Evolutionary conservation across 768 basidiomycete species (phyloP).

Genomic region (Cystofilobasidium macerans): DNA sequence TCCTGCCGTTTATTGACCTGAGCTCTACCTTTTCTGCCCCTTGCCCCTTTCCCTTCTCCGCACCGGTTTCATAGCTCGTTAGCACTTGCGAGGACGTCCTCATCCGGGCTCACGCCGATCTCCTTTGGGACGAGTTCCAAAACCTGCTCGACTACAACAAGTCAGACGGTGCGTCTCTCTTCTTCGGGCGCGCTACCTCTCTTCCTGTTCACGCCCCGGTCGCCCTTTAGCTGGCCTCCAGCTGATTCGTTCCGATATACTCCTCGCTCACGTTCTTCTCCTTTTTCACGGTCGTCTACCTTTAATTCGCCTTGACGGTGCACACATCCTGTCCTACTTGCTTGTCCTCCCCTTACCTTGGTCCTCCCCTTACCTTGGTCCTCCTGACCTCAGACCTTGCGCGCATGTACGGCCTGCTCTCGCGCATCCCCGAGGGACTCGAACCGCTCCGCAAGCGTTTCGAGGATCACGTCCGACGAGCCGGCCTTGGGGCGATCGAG

Average conservation of each 20-base stretch:
- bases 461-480: conserved; percentile 87
- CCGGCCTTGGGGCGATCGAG: conserved; percentile 69
- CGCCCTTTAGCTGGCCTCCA: not conserved
- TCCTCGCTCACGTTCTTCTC: not conserved
- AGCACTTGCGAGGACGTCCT: conserved; percentile 73
- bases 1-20: conserved; percentile 32
- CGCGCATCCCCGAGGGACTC: conserved; percentile 77
- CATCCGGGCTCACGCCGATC: conserved; percentile 68
- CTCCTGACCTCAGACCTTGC: conserved; percentile 82
- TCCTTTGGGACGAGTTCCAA: conserved; percentile 92
- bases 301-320: not conserved
- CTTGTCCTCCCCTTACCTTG: too few relatives aligned
- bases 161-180: conserved; percentile 49
- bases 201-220: not conserved
- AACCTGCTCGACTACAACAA: conserved; percentile 66
- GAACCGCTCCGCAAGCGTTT: conserved; percentile 85
- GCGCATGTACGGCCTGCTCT: conserved; percentile 85
- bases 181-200: not conserved
- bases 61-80: conserved; percentile 35
- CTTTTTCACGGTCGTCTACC: too few relatives aligned
- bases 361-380: too few relatives aligned
- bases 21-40: too few relatives aligned
- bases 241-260: not conserved
- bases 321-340: not conserved
- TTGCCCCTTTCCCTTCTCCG: too few relatives aligned